These are phyloP conservation scores for Galerina sulciceps DNA, from an alignment of 768 basidiomycete genomes.

Conservation along the genomic window DNA sequence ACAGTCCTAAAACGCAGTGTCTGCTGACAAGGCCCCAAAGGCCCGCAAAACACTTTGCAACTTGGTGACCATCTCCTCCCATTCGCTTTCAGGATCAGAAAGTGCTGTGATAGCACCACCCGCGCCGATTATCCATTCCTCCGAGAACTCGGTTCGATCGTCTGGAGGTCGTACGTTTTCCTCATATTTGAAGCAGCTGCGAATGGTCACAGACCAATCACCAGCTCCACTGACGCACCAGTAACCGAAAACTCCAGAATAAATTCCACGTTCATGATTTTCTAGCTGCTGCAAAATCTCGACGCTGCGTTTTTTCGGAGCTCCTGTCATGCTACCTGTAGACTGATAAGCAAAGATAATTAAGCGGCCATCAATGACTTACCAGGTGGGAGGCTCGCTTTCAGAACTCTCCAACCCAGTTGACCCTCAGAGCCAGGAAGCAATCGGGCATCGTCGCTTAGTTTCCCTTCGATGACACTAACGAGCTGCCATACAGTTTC, in stretches of 20 bases:
- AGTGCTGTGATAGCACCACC: slow-evolving; percentile 97
- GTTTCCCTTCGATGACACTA: slow-evolving; percentile 84
- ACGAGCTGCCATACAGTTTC: slow-evolving; percentile 96
- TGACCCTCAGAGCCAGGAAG: slow-evolving; percentile 45
- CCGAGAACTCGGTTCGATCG: slow-evolving; percentile 25
- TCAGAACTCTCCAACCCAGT: slow-evolving; percentile 80
- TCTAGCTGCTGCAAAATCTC: slow-evolving; percentile 88
- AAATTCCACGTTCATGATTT: slow-evolving; percentile 70
- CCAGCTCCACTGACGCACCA: slow-evolving; percentile 87
- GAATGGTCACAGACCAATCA: slow-evolving; percentile 94
- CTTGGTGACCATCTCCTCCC: slow-evolving; percentile 95
- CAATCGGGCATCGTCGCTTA: slow-evolving; percentile 32
- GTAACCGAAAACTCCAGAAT: slow-evolving; percentile 94
- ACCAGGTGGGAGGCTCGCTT: slow-evolving; percentile 87
- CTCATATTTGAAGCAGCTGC: slow-evolving; percentile 85
- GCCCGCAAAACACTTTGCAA: slow-evolving; percentile 75
- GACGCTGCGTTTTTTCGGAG: slow-evolving; percentile 92
- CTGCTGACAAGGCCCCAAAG: slow-evolving; percentile 47
- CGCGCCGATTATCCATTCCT: slow-evolving; percentile 83
- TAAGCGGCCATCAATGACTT: slow-evolving; percentile 14
- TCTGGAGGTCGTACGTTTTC: slow-evolving; percentile 22
- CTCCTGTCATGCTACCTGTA: slow-evolving; percentile 95
- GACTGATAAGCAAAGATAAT: background rate
- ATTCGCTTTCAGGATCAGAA: slow-evolving; percentile 83
- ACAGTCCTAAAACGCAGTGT: slow-evolving; percentile 1